phyloP scores from a whole-genome alignment of 192 early-diverging fungal genomes.

The Rhizoclosmatium sp. region DNA sequence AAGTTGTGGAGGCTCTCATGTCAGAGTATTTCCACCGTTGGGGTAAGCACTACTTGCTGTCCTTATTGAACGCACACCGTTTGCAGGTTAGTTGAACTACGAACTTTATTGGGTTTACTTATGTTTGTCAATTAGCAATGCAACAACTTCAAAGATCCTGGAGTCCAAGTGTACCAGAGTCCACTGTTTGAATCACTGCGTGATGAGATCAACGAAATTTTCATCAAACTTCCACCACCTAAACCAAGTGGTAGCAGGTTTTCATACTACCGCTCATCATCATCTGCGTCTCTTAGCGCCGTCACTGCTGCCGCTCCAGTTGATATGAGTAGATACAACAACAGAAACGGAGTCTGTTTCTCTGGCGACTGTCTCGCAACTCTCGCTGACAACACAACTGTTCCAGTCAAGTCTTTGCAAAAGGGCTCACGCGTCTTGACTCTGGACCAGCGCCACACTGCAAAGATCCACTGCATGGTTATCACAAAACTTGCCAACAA shows the following conservation, averaged over 20 bases:
- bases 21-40: slow-evolving; percentile 34
- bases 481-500: not conserved
- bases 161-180: slow-evolving; percentile 42
- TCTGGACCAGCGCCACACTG: not conserved
- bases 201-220: slow-evolving; percentile 39
- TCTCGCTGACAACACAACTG: slow-evolving; percentile 12
- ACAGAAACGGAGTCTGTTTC: slow-evolving; percentile 21
- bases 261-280: not conserved
- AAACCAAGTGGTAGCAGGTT: slow-evolving; percentile 17
- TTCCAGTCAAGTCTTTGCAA: slow-evolving; percentile 22
- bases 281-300: not conserved
- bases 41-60: slow-evolving; percentile 48
- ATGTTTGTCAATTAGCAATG: slow-evolving; percentile 29
- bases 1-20: slow-evolving; percentile 36
- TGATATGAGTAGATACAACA: slow-evolving; percentile 20
- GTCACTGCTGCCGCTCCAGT: not conserved
- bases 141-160: slow-evolving; percentile 55
- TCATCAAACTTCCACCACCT: slow-evolving; percentile 40
- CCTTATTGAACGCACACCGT: slow-evolving; percentile 40
- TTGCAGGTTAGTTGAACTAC: slow-evolving; percentile 10
- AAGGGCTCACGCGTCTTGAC: slow-evolving; percentile 12
- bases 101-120: not conserved
- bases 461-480: slow-evolving; percentile 25
- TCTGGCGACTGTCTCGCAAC: slow-evolving; percentile 27
- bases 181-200: slow-evolving; percentile 29